Evolutionary conservation across 2,329 filamentous ascomycete genomes (phyloP), one percentile per base, ranked within the genome.

Genomic region (Pseudomassariella vexata): DNA sequence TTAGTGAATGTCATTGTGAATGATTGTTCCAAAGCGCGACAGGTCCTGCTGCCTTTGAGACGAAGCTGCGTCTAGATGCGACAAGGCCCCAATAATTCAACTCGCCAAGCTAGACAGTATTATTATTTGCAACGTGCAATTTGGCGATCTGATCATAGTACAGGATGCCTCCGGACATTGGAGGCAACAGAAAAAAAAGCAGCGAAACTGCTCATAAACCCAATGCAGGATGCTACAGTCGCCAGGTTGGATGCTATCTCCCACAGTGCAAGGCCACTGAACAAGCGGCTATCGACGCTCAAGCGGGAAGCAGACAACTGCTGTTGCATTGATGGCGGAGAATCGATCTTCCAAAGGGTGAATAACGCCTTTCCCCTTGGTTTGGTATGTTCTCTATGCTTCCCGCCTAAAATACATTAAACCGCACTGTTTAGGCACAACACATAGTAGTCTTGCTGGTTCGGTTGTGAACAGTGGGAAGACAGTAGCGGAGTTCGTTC

Each of bases 241-340:
- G 30, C 42, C 2, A 48, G 1, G 57, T 66, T 1, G 78, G 76
- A 8, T 53, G 51, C 38, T 80, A 76, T 42, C 57, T 82, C 3
- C 71, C 73, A 0, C 62, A 37, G 73, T 79, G 0, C 68, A 74
- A 37, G 68, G 65, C 4, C 38, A 62, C 19, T 5, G 38, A 2
- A 65, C 59, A 0, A 47, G 17, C 0, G 75, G 75, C 0, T 57
- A 69, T 44, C 62, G 55, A 6, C 55, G 81, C 2, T 35, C 25
- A 0, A 17, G 66, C 32, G 74, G 81, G 45, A 6, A 53, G 2
- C 32, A 55, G 7, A 80, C 72, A 0, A 36, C 61, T 1, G 78
- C 82, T 28, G 54, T 80, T 1, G 60, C 75, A 0, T 39, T 81
- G n/a, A 81, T 82, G 74, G 70, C 2, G 76, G 76, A 7, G 74